Evolutionary conservation across 768 basidiomycete species (phyloP).

Genomic region (Lyophyllum shimeji): DNA sequence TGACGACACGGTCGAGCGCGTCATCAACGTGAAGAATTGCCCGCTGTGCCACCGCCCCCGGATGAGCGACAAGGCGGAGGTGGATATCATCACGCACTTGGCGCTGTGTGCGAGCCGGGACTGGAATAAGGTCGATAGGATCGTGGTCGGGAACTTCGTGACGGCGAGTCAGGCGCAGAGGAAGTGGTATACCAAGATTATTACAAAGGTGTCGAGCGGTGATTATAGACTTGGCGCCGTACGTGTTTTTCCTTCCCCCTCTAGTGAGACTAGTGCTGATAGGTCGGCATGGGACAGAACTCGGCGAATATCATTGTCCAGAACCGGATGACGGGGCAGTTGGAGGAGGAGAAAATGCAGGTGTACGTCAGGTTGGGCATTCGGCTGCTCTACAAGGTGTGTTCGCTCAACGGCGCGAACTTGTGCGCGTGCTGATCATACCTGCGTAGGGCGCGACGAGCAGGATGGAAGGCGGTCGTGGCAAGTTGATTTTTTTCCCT

Average conservation of each 20-base stretch:
- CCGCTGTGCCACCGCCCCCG: conserved; percentile 91
- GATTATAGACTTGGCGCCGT: conserved; percentile 90
- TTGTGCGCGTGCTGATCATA: background rate
- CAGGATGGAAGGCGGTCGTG: conserved; percentile 86
- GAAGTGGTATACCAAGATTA: conserved; percentile 94
- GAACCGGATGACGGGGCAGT: conserved; percentile 84
- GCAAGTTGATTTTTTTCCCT: conserved; percentile 37
- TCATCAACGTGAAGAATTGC: conserved; percentile 95
- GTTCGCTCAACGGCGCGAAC: background rate
- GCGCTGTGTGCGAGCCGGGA: conserved; percentile 94
- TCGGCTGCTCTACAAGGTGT: conserved; percentile 81
- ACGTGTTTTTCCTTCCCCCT: conserved; percentile 29
- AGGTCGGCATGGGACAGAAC: conserved; percentile 52
- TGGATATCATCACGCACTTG: conserved; percentile 96
- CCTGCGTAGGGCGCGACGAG: conserved; percentile 68
- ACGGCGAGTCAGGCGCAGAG: conserved; percentile 94
- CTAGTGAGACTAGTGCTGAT: conserved; percentile 3
- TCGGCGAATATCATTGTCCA: conserved; percentile 99
- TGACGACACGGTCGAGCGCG: conserved; percentile 62
- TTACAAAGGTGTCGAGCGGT: conserved; percentile 83
- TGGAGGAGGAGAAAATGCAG: conserved; percentile 99
- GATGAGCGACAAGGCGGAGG: conserved; percentile 81
- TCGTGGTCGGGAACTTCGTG: conserved; percentile 93
- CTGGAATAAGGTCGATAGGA: conserved; percentile 85
- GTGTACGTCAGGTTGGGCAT: conserved; percentile 92